phyloP scores from a whole-genome alignment of 768 basidiomycete genomes.

The Panaeolus cyanescens region DNA sequence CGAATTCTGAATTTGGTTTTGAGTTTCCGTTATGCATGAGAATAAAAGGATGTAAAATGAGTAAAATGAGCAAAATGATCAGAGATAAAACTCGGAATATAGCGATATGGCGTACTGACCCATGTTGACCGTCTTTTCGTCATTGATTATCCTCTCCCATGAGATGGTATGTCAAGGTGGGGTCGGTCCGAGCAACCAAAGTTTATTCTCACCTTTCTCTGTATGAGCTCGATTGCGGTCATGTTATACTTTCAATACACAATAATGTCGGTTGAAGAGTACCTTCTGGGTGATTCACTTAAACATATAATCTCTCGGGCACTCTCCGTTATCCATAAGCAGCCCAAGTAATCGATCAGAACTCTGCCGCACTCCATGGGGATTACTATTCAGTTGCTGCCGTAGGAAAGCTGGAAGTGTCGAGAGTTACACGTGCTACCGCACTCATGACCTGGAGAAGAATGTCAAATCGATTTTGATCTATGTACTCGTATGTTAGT shows the following conservation, averaged over 20 bases:
- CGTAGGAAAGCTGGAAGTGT: neutral
- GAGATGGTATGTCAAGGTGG: neutral
- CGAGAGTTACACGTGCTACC: neutral
- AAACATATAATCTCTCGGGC: too few relatives aligned
- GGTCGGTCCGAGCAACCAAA: neutral
- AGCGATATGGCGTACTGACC: neutral
- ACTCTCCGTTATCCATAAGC: neutral
- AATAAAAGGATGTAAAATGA: neutral
- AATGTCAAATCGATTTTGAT: neutral
- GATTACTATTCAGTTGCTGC: neutral
- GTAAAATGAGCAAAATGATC: neutral
- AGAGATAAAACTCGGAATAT: neutral
- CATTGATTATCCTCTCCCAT: neutral
- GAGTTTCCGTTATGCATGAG: neutral
- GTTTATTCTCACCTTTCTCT: neutral
- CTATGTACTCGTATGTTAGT: neutral
- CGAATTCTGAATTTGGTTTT: neutral
- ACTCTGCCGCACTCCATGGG: neutral
- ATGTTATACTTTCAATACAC: neutral
- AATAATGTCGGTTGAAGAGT: too few relatives aligned
- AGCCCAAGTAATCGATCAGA: neutral
- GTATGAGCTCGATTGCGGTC: neutral
- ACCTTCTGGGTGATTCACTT: too few relatives aligned
- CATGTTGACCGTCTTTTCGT: neutral
- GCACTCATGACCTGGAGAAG: neutral